Base-by-base conservation (phyloP, 2,329 filamentous ascomycete species). In the Aureobasidium uvarum region DNA sequence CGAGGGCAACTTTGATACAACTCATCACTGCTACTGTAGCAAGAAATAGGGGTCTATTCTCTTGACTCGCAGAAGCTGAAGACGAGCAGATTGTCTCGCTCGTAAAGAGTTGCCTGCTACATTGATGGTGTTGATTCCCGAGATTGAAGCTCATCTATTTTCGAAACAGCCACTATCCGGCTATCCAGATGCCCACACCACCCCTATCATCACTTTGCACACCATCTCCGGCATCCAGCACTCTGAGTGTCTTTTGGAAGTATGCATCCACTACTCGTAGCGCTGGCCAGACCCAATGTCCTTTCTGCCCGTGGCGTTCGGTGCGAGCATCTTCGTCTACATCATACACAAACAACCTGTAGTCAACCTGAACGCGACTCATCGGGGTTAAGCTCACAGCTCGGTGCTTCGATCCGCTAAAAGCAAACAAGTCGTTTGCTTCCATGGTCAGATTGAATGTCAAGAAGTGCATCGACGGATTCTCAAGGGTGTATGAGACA, bases 391-490 rank as follows among this genome's bases (percentile, higher is more conserved):
- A 79, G 72, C 95, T 91, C 62, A 97, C 71, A 1, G 89, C 89
- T 14, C 86, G 88, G 69, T 89, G 84, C 79, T 98, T 98, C 1
- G 91, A 82, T 0, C 95, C 95, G 8, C 91, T 92, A 76, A 99
- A 98, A 0, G 92, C 94, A 77, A 98, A 98, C 62, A 92, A 86
- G 69, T 96, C 92, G 74, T 87, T 94, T 2, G 92, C 90, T 71
- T 99, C 94, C 92, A 99, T 96, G 31, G 83, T 87, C 56, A 98
- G 77, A 36, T 91, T 92, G 77, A 99, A 99, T 0, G 93, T 96
- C 58, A 99, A 84, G 77, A 96, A 96, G 76, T 99, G 95, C 75
- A 88, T 89, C 0, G 94, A 97, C 0, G 93, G 90, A 74, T 99
- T 99, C 78, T 99, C 95, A 65, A 99, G 86, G 3, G 87, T 91